Evolutionary conservation across 129 eudicot species (phyloP).

Genomic region (Calendula officinalis): DNA sequence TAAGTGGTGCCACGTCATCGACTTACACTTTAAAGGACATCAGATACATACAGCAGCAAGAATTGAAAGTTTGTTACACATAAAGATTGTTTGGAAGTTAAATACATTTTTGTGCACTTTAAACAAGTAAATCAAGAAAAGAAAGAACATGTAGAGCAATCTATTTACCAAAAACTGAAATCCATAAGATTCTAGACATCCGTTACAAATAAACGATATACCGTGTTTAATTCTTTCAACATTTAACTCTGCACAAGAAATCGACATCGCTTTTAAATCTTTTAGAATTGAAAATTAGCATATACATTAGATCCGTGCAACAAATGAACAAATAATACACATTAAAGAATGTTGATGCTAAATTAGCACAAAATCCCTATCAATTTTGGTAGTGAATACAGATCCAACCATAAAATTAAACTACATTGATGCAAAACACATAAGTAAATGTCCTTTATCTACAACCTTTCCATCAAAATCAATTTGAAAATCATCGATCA

Average conservation of each 20-base stretch:
- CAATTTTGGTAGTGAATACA: not conserved
- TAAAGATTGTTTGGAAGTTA: not conserved
- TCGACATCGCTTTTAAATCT: not conserved
- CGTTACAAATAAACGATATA: not conserved
- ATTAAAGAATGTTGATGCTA: conserved; percentile 1
- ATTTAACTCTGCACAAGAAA: not conserved
- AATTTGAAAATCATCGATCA: not conserved
- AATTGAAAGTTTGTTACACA: no score
- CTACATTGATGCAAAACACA: conserved; percentile 12
- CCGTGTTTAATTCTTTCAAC: not conserved
- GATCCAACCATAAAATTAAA: not conserved
- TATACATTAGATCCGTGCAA: not conserved
- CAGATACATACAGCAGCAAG: no score
- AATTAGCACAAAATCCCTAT: conserved; percentile 13
- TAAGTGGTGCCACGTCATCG: no score
- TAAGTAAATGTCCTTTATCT: not conserved
- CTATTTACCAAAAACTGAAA: conserved; percentile 2
- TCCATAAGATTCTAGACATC: not conserved
- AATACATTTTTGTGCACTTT: no score
- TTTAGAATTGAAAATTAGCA: conserved; percentile 4
- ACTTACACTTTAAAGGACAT: no score
- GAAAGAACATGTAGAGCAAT: not conserved
- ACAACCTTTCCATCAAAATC: not conserved
- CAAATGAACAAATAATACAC: not conserved
- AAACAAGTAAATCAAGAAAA: not conserved